Conservation (phyloP, 1,284 basidiomycete species). For the Moesziomyces globuligerus region DNA sequence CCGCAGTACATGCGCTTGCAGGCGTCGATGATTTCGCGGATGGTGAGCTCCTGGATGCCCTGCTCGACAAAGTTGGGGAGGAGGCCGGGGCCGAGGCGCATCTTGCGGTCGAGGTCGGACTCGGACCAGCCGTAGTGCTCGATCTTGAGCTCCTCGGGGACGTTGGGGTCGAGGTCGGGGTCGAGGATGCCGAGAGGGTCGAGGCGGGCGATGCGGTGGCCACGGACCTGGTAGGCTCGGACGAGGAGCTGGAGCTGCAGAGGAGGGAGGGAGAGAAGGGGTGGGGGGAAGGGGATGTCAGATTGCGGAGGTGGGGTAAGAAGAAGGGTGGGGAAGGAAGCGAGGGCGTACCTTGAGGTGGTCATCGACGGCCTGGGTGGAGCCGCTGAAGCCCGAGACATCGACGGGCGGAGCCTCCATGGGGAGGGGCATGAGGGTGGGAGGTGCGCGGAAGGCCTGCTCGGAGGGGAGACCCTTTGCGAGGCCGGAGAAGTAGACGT, state of each 20-base stretch:
- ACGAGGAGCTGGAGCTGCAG: slow-evolving; percentile 69
- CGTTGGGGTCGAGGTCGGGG: slow-evolving; percentile 75
- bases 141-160: slow-evolving; percentile 63
- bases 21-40: slow-evolving; percentile 90
- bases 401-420: slow-evolving; percentile 83
- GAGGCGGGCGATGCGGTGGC: slow-evolving; percentile 93
- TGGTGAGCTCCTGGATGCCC: slow-evolving; percentile 86
- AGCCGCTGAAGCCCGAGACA: slow-evolving; percentile 72
- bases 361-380: slow-evolving; percentile 81
- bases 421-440: slow-evolving; percentile 74
- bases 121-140: slow-evolving; percentile 88
- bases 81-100: slow-evolving; percentile 93
- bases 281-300: not conserved
- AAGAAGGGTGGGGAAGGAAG: slow-evolving; percentile 3
- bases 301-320: slow-evolving; percentile 1
- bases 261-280: not conserved
- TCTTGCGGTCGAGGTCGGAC: slow-evolving; percentile 91
- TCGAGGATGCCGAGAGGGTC: slow-evolving; percentile 94
- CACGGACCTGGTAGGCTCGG: slow-evolving; percentile 97
- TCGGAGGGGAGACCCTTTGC: slow-evolving; percentile 86
- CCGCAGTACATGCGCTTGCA: slow-evolving; percentile 96
- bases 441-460: slow-evolving; percentile 86
- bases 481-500: slow-evolving; percentile 91
- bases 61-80: slow-evolving; percentile 87
- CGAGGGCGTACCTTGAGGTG: slow-evolving; percentile 85